These are phyloP conservation scores for Rubia yunnanensis DNA, from an alignment of 257 asterid genomes.

Conservation along the genomic window DNA sequence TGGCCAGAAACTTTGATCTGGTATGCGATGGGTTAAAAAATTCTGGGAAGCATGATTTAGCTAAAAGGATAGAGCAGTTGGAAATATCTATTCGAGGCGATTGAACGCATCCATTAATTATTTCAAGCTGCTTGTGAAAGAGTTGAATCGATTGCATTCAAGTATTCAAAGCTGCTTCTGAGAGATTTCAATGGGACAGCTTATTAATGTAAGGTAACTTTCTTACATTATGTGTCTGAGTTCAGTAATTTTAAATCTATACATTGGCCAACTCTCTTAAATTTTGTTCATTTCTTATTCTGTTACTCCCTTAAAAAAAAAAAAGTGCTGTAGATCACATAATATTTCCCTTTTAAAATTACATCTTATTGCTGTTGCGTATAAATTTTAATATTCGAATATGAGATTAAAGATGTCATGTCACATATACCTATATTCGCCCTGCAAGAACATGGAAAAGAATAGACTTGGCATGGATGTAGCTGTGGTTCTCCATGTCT, in stretches of 20 bases:
- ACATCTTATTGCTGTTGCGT: too few relatives aligned
- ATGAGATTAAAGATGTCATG: too few relatives aligned
- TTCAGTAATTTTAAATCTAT: neutral
- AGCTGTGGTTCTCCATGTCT: too few relatives aligned
- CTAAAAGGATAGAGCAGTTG: conserved; percentile 69
- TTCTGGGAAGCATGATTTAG: conserved; percentile 88
- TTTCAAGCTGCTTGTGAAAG: neutral
- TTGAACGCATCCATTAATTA: conserved; percentile 14
- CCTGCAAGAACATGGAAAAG: too few relatives aligned
- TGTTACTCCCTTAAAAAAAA: neutral
- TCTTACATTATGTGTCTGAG: neutral
- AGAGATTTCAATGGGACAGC: neutral
- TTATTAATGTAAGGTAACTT: conserved; percentile 14
- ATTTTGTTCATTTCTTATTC: neutral
- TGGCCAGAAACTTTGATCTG: conserved; percentile 80
- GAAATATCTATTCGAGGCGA: conserved; percentile 67
- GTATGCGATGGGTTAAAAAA: conserved; percentile 82
- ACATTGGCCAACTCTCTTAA: neutral
- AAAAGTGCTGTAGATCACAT: too few relatives aligned
- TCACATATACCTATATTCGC: too few relatives aligned
- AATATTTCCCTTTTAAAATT: too few relatives aligned
- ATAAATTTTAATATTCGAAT: too few relatives aligned
- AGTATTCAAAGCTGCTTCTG: neutral
- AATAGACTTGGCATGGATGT: too few relatives aligned
- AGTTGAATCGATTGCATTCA: neutral